Base-by-base conservation (phyloP, 495 filamentous ascomycete genomes). In the Hyaloscypha bicolor region DNA sequence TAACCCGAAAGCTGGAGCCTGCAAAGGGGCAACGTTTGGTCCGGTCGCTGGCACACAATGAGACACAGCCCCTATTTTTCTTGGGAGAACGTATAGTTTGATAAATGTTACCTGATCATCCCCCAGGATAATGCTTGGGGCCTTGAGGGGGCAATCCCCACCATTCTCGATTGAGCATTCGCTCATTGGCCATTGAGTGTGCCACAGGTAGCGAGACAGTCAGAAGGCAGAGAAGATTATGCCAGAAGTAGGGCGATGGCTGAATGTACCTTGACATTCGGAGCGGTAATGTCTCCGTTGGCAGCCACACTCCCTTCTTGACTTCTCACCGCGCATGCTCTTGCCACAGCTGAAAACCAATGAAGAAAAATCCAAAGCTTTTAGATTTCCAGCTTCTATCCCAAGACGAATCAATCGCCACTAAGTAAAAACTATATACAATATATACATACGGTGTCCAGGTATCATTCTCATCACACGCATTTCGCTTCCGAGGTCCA, bases 381-480 rank as follows among this genome's bases (percentile, higher is more conserved):
- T 48, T 48, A 19, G 9, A 48, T 48, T 48, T 48, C 42, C 2
- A 16, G 42, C 42, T 48, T 1, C 42, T 48, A 48, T 32, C 53
- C 53, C 53, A 56, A 56, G 53, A 30, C 53, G 53, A 56, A 56
- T 56, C 53, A 25, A 56, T 56, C 53, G 53, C 30, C 53, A 29
- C 22, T 56, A 56, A 56, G 53, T 56, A 56, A 5, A 25, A 29
- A 56, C 19, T 56, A 56, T 29, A 32, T 56, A 56, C 22, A 29
- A 56, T 25, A 25, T 29, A 25, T 25, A 25, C 25, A 29, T 56
- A 29, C 30, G 30, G 11, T 53, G 16, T 53, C 35, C 35, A 53
- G 51, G 19, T 29, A 56, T 56, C 53, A 32, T 56, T 6, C 51
- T 37, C 42, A 48, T 48, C 42, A 14, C 42, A 19, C 42, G 8